These are phyloP conservation scores for Clarkia xantiana DNA, from an alignment of 345 rosid genomes.

Conservation along the genomic window DNA sequence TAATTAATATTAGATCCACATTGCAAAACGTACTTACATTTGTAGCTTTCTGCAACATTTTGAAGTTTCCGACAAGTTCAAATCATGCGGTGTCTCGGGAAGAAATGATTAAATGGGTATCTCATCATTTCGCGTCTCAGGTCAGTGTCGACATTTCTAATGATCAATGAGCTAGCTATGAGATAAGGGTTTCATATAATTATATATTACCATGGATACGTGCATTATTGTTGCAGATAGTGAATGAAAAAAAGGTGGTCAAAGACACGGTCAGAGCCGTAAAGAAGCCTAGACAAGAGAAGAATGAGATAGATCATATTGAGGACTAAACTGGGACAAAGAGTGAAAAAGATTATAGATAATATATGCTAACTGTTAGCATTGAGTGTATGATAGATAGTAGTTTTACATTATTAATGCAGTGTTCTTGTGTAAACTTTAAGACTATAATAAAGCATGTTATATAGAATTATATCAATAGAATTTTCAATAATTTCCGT, in stretches of 20 bases:
- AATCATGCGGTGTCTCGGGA: conserved; percentile 31
- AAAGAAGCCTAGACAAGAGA: conserved; percentile 17
- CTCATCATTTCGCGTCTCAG: conserved; percentile 40
- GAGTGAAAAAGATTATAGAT: no score
- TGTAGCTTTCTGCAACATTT: not conserved
- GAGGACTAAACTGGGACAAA: conserved; percentile 11
- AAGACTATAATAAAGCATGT: no score
- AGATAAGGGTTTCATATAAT: not conserved
- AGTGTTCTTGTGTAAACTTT: no score
- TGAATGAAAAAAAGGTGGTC: conserved; percentile 31
- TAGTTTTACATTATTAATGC: no score
- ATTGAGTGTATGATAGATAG: no score
- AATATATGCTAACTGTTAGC: not conserved
- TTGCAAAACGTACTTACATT: no score
- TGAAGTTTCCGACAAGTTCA: conserved; percentile 21
- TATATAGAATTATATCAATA: no score
- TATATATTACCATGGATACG: not conserved
- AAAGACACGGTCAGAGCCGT: conserved; percentile 17
- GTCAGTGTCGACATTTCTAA: conserved; percentile 15
- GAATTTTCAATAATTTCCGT: no score
- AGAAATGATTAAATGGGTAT: conserved; percentile 32
- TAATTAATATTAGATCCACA: no score
- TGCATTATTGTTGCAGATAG: conserved; percentile 13
- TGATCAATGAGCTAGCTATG: not conserved
- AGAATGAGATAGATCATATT: conserved; percentile 11